Base-by-base conservation (phyloP, 2,329 filamentous ascomycete species). In the Colletotrichum ledebouriae region DNA sequence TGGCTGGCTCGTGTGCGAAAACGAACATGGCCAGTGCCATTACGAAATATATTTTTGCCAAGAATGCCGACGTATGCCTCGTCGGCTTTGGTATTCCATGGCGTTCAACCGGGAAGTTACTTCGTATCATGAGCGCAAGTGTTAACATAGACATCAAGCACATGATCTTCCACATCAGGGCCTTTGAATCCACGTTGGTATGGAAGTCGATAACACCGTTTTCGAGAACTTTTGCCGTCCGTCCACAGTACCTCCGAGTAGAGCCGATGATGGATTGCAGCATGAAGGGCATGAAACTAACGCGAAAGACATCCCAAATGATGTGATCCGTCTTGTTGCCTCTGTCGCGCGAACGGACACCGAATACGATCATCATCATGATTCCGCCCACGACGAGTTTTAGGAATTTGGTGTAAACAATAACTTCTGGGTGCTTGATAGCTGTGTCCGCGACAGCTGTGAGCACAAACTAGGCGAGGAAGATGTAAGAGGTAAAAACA, bases 201-300 rank as follows among this genome's bases (percentile, higher is more conserved):
- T 61, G 25, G 47, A 61, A 53, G 22, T 52, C 37, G n/a, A 61
- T 42, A 29, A 46, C n/a, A 41, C 47, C 47, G 37, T 53, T 61
- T 20, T 25, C 59, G 15, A 53, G 6, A 25, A 46, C 33, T 20
- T 42, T 25, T 15, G 49, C 47, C 37, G 42, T 25, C 6, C 25
- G 6, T 22, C 22, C 15, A 15, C 46, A 61, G 12, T 53, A 44
- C 15, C 10, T 61, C 15, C 11, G 37, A 9, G 44, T 29, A n/a
- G 25, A 15, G 15, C 17, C 33, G 25, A 33, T 34, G 29, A 33
- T 2, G 25, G n/a, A 34, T 11, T 25, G 33, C 6, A 52, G 13
- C 49, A 25, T n/a, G 49, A 29, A 25, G 33, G 49, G 49, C 15
- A 29, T 12, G 7, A 3, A 15, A 33, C 25, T 17, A 10, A 41